Evolutionary conservation across 345 rosid genomes (phyloP).

Genomic region (Eucalyptus pumila): DNA sequence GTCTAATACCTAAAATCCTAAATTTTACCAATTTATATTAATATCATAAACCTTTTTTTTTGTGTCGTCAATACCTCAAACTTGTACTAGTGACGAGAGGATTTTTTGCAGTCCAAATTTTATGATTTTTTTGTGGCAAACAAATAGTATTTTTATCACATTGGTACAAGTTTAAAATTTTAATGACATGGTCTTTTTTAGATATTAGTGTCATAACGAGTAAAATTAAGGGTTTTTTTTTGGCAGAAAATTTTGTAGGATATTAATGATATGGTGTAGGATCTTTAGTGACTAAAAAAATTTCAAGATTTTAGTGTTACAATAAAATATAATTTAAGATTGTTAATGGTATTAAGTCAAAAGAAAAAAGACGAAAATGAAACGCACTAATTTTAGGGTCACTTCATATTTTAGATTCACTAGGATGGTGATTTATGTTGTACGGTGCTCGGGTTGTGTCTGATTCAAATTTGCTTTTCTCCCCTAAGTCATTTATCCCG

Average conservation of each 20-base stretch:
- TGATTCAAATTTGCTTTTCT: background rate
- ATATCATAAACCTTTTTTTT: background rate
- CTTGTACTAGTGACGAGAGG: background rate
- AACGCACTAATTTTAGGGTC: background rate
- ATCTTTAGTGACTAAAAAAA: background rate
- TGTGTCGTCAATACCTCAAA: background rate
- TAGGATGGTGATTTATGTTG: fast-evolving
- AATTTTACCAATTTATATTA: background rate
- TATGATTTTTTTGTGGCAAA: background rate
- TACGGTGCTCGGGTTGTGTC: background rate
- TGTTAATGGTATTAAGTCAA: background rate
- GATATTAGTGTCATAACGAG: background rate
- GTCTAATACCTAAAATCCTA: background rate
- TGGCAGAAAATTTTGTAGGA: background rate
- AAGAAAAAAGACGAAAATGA: background rate
- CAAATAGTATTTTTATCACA: background rate
- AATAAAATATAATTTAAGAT: background rate
- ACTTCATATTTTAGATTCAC: background rate
- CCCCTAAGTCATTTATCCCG: background rate
- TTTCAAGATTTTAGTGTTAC: background rate
- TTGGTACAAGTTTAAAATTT: background rate
- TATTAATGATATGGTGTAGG: background rate
- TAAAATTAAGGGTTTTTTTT: background rate
- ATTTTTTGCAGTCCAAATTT: background rate
- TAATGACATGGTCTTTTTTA: background rate